A percentile compares a stretch with the other conserved stretches of the same genome.
These are phyloP conservation scores for Lachancea quebecensis DNA, from an alignment of 805 yeast genomes.

Conservation along the genomic window DNA sequence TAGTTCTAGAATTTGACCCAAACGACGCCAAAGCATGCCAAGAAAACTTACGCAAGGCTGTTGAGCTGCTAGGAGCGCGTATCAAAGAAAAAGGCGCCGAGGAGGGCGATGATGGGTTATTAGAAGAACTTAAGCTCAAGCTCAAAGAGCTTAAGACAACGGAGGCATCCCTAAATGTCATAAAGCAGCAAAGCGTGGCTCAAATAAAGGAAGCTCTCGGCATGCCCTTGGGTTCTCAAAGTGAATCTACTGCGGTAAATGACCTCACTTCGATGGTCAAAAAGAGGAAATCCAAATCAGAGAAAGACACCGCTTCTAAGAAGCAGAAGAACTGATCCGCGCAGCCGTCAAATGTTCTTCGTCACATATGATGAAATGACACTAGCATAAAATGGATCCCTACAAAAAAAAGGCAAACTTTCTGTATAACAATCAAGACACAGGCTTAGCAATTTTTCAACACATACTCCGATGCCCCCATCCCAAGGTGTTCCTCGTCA, in stretches of 20 bases:
- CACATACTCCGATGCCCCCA: neutral
- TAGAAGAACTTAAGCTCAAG: conserved; percentile 51
- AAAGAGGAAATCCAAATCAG: conserved; percentile 28
- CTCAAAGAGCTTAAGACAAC: conserved; percentile 46
- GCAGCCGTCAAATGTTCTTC: too few species aligned
- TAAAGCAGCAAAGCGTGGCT: conserved; percentile 12
- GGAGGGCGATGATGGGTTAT: conserved; percentile 35
- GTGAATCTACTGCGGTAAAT: conserved; percentile 36
- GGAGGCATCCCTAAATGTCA: conserved; percentile 20
- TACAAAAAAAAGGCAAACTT: neutral
- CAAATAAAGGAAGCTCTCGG: conserved; percentile 17
- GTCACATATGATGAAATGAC: too few species aligned
- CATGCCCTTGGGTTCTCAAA: conserved; percentile 3
- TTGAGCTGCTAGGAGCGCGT: conserved; percentile 40
- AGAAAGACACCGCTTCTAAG: neutral
- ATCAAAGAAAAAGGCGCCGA: conserved; percentile 30
- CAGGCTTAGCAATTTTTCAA: neutral
- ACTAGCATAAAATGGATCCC: neutral
- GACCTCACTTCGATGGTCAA: conserved; percentile 61
- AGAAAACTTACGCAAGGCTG: conserved; percentile 48
- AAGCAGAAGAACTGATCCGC: neutral
- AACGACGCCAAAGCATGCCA: conserved; percentile 44
- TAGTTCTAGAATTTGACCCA: conserved; percentile 65
- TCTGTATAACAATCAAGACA: too few species aligned
- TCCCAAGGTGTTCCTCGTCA: conserved; percentile 7